Percentiles rank a stretch among this genome's conserved stretches.
These are phyloP conservation scores for Penicillium ochrochloron DNA, from an alignment of 495 filamentous ascomycete species.

Conservation along the genomic window DNA sequence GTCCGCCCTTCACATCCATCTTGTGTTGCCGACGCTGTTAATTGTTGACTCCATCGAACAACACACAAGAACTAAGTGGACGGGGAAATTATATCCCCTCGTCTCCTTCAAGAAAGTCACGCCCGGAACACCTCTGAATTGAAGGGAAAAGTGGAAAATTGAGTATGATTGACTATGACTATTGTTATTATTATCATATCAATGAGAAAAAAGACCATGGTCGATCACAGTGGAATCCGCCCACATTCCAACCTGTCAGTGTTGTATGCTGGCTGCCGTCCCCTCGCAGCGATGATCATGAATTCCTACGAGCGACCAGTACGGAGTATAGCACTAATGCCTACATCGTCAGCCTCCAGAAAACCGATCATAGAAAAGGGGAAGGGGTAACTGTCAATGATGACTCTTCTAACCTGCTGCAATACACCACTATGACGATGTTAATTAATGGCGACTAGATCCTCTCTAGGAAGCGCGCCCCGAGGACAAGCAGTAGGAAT, in stretches of 20 bases:
- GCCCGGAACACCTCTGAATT: constrained; percentile 21
- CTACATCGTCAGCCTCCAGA: background rate
- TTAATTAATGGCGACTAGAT: background rate
- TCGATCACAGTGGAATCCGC: constrained; percentile 22
- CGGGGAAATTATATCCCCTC: background rate
- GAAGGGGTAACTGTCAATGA: background rate
- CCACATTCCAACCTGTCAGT: constrained; percentile 25
- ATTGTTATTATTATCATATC: background rate
- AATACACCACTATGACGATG: background rate
- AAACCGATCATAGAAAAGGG: background rate
- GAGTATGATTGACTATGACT: background rate
- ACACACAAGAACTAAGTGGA: background rate
- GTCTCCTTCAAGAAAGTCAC: background rate
- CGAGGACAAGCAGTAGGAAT: background rate
- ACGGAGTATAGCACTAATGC: background rate
- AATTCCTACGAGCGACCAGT: background rate
- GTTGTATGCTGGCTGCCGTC: constrained; percentile 7
- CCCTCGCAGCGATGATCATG: constrained; percentile 18
- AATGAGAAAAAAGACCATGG: background rate
- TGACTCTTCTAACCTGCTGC: background rate
- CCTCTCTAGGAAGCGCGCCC: background rate
- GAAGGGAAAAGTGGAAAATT: background rate
- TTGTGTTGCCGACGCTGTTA: background rate
- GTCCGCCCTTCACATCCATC: constrained; percentile 12
- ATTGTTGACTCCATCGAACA: constrained; percentile 5